Evolutionary conservation across 1,139 yeast genomes (phyloP).

Genomic region (Pneumocystis carinii): DNA sequence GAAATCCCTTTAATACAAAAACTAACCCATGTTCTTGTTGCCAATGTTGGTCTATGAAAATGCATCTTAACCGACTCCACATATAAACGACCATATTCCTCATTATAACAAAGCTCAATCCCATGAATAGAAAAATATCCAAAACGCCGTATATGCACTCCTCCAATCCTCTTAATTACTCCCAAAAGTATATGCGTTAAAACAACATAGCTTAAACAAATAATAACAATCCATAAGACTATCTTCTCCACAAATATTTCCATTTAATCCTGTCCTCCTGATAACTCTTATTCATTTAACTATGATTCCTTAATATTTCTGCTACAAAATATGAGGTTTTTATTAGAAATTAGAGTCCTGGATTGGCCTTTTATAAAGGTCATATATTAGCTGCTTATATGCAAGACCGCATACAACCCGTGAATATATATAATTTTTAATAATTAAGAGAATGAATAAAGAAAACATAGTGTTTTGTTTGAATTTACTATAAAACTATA

Average conservation of each 20-base stretch:
- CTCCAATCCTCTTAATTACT: constrained; percentile 26
- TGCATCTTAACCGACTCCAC: constrained; percentile 25
- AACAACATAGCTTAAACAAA: background rate
- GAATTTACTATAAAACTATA: too few relatives aligned
- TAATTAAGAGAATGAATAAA: too few relatives aligned
- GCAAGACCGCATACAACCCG: too few relatives aligned
- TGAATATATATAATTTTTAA: too few relatives aligned
- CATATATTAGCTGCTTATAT: too few relatives aligned
- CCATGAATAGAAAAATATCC: constrained; percentile 29
- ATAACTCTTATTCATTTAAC: background rate
- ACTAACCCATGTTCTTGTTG: constrained; percentile 23
- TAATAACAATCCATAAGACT: background rate
- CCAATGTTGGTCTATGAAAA: constrained; percentile 29
- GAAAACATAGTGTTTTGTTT: too few relatives aligned
- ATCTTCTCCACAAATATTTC: background rate
- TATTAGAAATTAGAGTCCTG: too few relatives aligned
- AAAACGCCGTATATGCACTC: constrained; percentile 29
- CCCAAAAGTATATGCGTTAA: background rate
- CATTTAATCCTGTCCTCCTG: background rate
- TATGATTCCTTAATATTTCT: background rate
- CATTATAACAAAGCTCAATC: constrained; percentile 24
- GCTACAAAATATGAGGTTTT: too few relatives aligned
- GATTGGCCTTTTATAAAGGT: too few relatives aligned
- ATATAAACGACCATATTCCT: constrained; percentile 24
- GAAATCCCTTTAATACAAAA: constrained; percentile 10